A percentile compares a stretch with the other conserved stretches of the same genome.
Evolutionary conservation across 2,329 filamentous ascomycete species (phyloP).

Genomic region (Epichloe typhina): DNA sequence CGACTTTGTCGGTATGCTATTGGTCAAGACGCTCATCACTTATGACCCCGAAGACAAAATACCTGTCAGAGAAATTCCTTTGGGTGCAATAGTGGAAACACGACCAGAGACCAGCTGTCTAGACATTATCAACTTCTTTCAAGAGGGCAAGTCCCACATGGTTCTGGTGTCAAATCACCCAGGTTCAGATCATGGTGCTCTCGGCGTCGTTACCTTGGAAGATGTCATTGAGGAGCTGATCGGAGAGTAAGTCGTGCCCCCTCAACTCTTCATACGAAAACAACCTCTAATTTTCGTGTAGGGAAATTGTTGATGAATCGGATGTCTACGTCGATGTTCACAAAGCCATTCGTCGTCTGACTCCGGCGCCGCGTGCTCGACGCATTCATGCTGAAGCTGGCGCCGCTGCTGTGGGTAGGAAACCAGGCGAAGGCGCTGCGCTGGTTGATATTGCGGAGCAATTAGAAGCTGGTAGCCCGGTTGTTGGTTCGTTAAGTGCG

Average conservation of each 20-base stretch:
- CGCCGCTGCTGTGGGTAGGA: conserved; percentile 19
- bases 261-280: not conserved
- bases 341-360: conserved; percentile 85
- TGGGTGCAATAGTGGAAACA: conserved; percentile 91
- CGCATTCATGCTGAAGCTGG: conserved; percentile 27
- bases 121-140: conserved; percentile 99
- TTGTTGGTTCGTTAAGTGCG: conserved; percentile 22
- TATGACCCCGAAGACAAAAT: conserved; percentile 92
- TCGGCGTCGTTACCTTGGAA: conserved; percentile 90
- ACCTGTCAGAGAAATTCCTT: conserved; percentile 75
- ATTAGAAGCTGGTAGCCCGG: conserved; percentile 18
- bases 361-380: conserved; percentile 68
- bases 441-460: conserved; percentile 30
- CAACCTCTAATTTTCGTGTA: conserved; percentile 21
- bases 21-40: conserved; percentile 97
- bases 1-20: conserved; percentile 93
- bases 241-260: conserved; percentile 59
- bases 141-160: conserved; percentile 98
- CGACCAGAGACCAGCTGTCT: conserved; percentile 90
- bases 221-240: conserved; percentile 98
- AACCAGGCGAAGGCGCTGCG: conserved; percentile 16
- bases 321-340: conserved; percentile 98
- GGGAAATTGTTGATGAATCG: conserved; percentile 97
- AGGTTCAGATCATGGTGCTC: conserved; percentile 78
- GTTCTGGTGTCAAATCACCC: conserved; percentile 84